A percentile compares a stretch with the other conserved stretches of the same genome.
These are phyloP conservation scores for Rhizophora mangle DNA, from an alignment of 345 rosid species.

Conservation along the genomic window DNA sequence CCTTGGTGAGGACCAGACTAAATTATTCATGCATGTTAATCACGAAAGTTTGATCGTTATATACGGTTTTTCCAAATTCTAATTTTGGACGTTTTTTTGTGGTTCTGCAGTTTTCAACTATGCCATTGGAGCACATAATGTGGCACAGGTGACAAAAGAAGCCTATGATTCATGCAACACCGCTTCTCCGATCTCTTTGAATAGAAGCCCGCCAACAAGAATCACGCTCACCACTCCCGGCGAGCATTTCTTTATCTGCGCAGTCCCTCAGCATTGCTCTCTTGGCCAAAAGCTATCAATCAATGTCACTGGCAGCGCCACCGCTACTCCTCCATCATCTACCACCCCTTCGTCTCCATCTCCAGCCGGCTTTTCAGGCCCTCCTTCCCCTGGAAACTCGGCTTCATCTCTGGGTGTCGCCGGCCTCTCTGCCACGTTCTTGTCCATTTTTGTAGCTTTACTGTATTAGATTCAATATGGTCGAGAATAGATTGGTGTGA, in stretches of 20 bases:
- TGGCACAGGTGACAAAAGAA: constrained; percentile 40
- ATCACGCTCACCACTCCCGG: constrained; percentile 41
- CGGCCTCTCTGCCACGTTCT: constrained; percentile 27
- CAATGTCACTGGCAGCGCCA: constrained; percentile 26
- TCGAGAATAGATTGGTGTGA: neutral
- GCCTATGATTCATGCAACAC: constrained; percentile 37
- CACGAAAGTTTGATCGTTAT: too few species aligned
- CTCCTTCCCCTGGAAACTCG: constrained; percentile 36
- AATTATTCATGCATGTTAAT: neutral
- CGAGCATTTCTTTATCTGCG: constrained; percentile 44
- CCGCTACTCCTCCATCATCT: neutral
- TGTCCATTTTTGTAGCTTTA: constrained; percentile 32
- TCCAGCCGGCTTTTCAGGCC: neutral
- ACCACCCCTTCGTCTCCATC: constrained; percentile 9
- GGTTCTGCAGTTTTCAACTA: constrained; percentile 47
- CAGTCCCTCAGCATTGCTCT: constrained; percentile 37
- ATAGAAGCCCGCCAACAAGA: constrained; percentile 32
- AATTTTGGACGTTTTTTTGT: neutral
- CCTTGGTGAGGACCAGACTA: neutral
- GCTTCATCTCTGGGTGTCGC: constrained; percentile 38
- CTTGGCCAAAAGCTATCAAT: constrained; percentile 46
- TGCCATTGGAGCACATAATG: constrained; percentile 41
- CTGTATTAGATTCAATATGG: constrained; percentile 22
- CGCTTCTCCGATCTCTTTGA: constrained; percentile 21
- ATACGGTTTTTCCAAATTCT: neutral